Base-by-base conservation (phyloP, 805 yeast genomes). In the Pichia manshurica region DNA sequence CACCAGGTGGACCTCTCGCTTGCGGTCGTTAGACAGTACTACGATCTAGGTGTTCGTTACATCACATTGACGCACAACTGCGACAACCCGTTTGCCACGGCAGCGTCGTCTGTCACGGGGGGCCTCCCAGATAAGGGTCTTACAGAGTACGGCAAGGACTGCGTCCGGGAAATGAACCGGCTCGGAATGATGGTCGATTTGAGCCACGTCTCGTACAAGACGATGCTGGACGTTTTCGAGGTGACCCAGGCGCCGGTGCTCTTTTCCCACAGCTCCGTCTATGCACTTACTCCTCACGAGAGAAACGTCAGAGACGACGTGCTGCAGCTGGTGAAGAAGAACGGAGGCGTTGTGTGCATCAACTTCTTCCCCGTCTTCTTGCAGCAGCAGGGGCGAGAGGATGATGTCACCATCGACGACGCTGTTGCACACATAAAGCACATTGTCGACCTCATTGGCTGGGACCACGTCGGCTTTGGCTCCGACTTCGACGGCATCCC, bases 41-140 rank as follows among this genome's bases (percentile, higher is more conserved):
- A 58, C 52, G 76, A 72, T 6, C 52, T 77, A 29, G 81, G 81
- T 13, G 78, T 76, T n/a, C 54, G 80, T 32, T 77, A 77, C 56
- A 70, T 74, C 37, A 77, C 81, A 0, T 56, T 77, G 45, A 76
- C 81, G 0, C 81, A 76, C 49, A 76, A 76, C 55, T 75, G 81
- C 60, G 79, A 76, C 52, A 77, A 77, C 51, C 79, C 81, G 5
- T 77, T 74, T 60, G 80, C 81, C 2, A 75, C 79, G 13, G 77
- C 81, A 12, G 79, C 80, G 7, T 66, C 74, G 5, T 67, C 77
- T 0, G 67, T 70, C 5, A 53, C 73, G 16, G 77, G 67, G 17
- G 79, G 79, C 1, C 61, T 64, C 36, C 66, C 63, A 7, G 81
- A 75, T 53, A 56, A 56, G 19, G 81, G 81, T 0, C 59, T 76